A percentile compares a stretch with the other conserved stretches of the same genome.
Conservation (phyloP, 2,329 filamentous ascomycete species). For the Phialemonium atrogriseum region DNA sequence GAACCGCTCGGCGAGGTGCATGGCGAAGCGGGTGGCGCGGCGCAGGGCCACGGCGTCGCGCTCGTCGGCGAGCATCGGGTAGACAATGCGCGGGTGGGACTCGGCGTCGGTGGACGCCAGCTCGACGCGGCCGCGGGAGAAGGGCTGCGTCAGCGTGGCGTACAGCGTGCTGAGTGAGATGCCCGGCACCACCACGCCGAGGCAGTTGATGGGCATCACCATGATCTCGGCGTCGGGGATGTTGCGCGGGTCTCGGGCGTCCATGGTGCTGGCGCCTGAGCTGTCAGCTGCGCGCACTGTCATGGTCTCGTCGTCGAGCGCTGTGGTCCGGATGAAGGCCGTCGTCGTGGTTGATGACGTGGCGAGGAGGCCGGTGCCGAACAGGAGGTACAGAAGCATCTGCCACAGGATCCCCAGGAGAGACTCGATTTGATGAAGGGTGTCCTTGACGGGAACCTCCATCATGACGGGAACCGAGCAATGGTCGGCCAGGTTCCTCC, state of each 20-base stretch:
- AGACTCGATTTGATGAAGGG: conserved; percentile 13
- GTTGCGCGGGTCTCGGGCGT: conserved; percentile 13
- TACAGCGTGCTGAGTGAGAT: conserved; percentile 16
- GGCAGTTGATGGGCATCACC: conserved; percentile 26
- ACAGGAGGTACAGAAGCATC: conserved; percentile 19
- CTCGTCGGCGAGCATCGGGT: conserved; percentile 21
- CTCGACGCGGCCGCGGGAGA: conserved; percentile 20
- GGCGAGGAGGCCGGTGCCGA: conserved; percentile 17
- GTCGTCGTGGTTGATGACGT: conserved; percentile 11
- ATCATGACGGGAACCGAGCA: conserved; percentile 16
- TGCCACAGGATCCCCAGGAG: conserved; percentile 16
- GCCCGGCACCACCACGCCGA: conserved; percentile 16
- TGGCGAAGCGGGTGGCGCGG: conserved; percentile 20
- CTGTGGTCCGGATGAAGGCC: conserved; percentile 16
- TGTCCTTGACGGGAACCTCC: conserved; percentile 17
- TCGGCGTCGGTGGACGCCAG: conserved; percentile 25
- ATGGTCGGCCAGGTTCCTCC: conserved; percentile 19
- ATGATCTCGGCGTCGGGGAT: conserved; percentile 25
- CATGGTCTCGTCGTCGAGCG: conserved; percentile 20
- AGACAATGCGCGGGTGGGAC: conserved; percentile 20
- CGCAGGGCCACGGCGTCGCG: conserved; percentile 18
- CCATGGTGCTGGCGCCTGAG: conserved; percentile 10
- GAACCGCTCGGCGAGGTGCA: conserved; percentile 20
- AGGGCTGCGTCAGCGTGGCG: conserved; percentile 19
- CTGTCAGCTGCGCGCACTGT: conserved; percentile 5